phyloP scores from a whole-genome alignment of 1,139 yeast species.

The Taphrina wiesneri region DNA sequence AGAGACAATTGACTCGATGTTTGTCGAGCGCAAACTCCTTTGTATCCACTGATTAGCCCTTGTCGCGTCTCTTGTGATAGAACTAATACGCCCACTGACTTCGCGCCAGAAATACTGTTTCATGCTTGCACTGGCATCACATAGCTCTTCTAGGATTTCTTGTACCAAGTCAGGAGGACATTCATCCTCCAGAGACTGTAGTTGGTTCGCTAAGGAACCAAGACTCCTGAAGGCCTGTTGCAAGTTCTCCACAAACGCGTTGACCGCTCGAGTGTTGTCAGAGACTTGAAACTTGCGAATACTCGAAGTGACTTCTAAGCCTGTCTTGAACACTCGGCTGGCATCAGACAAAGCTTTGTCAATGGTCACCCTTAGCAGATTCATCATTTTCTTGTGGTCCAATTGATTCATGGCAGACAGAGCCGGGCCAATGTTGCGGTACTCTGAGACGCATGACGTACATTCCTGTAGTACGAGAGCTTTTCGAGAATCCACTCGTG shows the following conservation, averaged over 20 bases:
- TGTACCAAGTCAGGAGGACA: conserved; percentile 10
- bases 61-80: conserved; percentile 21
- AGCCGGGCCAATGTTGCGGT: conserved; percentile 1
- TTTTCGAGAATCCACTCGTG: not conserved
- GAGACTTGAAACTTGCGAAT: conserved; percentile 9
- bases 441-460: not conserved
- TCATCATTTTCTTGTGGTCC: conserved; percentile 4
- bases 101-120: conserved; percentile 31
- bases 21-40: conserved; percentile 3
- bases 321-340: not conserved
- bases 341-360: not conserved
- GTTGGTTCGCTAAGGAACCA: not conserved
- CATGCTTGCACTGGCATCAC: conserved; percentile 28
- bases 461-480: conserved; percentile 16
- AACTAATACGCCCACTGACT: conserved; percentile 15
- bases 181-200: conserved; percentile 7
- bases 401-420: not conserved
- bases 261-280: conserved; percentile 15
- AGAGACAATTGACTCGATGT: conserved; percentile 15
- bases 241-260: not conserved
- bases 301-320: conserved; percentile 6
- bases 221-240: conserved; percentile 4
- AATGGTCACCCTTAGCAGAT: not conserved
- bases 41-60: conserved; percentile 24
- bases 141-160: conserved; percentile 2